Conservation (phyloP, 257 asterid species). For the Penstemon davidsonii region DNA sequence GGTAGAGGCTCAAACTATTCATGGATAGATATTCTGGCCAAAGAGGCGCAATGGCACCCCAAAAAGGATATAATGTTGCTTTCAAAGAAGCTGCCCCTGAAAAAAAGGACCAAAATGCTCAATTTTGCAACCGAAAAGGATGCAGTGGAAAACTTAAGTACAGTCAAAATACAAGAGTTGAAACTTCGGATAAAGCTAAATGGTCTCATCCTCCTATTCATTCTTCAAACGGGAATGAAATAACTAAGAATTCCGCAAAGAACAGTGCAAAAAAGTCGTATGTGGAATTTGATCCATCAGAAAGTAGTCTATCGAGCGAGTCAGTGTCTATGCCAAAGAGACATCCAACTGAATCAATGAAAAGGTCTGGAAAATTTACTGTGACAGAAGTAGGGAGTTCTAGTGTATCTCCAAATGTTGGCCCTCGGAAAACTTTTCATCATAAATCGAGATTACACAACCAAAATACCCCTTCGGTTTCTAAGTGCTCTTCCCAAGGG, state of each 20-base stretch:
- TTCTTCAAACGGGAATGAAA: constrained; percentile 48
- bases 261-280: constrained; percentile 31
- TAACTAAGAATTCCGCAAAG: constrained; percentile 39
- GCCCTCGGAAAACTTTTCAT: constrained; percentile 33
- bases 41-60: constrained; percentile 37
- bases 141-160: constrained; percentile 73
- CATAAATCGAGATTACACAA: constrained; percentile 32
- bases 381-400: constrained; percentile 38
- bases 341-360: constrained; percentile 26
- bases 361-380: constrained; percentile 33
- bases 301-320: constrained; percentile 37
- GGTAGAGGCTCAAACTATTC: constrained; percentile 14
- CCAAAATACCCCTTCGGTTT: constrained; percentile 30
- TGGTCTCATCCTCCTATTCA: constrained; percentile 36
- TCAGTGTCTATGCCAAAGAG: constrained; percentile 30
- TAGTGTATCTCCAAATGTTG: constrained; percentile 34
- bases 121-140: constrained; percentile 76
- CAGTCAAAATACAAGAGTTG: constrained; percentile 34
- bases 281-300: constrained; percentile 32
- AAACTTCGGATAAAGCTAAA: constrained; percentile 48
- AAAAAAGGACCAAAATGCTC: constrained; percentile 43
- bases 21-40: constrained; percentile 57
- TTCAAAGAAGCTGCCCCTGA: constrained; percentile 34
- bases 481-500: constrained; percentile 32
- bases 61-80: constrained; percentile 38